phyloP scores from a whole-genome alignment of 345 rosid genomes.

The Erucastrum elatum region DNA sequence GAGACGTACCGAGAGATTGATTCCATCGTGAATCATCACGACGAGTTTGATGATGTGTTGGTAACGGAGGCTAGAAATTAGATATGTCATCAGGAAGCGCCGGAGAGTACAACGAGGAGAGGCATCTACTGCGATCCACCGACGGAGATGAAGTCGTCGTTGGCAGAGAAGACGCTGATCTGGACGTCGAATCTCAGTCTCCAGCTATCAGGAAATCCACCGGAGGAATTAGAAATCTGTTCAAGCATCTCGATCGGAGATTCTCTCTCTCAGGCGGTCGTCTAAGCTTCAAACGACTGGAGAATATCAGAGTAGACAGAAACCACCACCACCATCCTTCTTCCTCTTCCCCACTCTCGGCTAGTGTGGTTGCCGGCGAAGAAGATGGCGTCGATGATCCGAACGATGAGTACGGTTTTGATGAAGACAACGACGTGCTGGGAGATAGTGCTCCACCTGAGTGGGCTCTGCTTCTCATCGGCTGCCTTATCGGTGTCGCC shows the following conservation, averaged over 20 bases:
- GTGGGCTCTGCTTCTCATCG: constrained; percentile 88
- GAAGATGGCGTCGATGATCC: constrained; percentile 22
- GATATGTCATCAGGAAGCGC: constrained; percentile 38
- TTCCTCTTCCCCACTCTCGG: constrained; percentile 30
- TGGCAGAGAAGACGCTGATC: constrained; percentile 7
- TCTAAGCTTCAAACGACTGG: constrained; percentile 49
- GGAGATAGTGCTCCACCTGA: constrained; percentile 93
- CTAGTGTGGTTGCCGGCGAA: constrained; percentile 9
- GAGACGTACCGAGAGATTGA: not conserved
- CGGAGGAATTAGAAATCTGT: constrained; percentile 51
- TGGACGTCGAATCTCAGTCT: constrained; percentile 48
- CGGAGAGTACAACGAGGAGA: constrained; percentile 43
- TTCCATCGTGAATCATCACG: not conserved
- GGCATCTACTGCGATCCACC: constrained; percentile 43
- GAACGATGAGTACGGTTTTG: constrained; percentile 33
- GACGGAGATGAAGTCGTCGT: constrained; percentile 20
- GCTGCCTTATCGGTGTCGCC: constrained; percentile 89
- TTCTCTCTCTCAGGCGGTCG: constrained; percentile 63
- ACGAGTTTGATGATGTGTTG: constrained; percentile 16
- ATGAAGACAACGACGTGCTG: constrained; percentile 47
- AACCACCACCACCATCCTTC: constrained; percentile 19
- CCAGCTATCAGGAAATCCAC: constrained; percentile 19
- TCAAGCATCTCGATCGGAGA: constrained; percentile 65
- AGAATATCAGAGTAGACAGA: constrained; percentile 42
- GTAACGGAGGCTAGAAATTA: not conserved